These are phyloP conservation scores for Papiliotrema fonsecae DNA, from an alignment of 1,284 basidiomycete genomes.

Conservation along the genomic window DNA sequence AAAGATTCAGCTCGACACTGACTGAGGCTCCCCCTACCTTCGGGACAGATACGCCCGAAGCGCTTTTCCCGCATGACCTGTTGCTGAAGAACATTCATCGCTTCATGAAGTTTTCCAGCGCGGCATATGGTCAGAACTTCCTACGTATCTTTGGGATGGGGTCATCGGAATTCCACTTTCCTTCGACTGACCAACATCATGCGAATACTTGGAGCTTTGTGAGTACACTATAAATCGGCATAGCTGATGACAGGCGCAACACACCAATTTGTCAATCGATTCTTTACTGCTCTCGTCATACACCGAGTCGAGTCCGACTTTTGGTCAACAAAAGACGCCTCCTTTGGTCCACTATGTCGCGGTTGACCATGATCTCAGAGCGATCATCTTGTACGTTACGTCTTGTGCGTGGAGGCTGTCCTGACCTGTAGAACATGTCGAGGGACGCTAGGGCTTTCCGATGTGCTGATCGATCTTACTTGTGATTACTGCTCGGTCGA, in stretches of 20 bases:
- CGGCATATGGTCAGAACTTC: conserved; percentile 51
- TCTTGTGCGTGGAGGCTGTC: background rate
- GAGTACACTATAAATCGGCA: conserved; percentile 4
- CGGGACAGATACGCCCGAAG: conserved; percentile 15
- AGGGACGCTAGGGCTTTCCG: conserved; percentile 52
- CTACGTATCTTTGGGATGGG: conserved; percentile 52
- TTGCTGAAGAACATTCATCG: conserved; percentile 51
- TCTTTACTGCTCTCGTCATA: conserved; percentile 51
- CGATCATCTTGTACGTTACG: conserved; percentile 45
- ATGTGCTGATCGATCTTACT: conserved; percentile 54
- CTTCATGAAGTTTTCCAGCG: conserved; percentile 51
- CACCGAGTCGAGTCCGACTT: conserved; percentile 35
- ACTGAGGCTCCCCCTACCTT: background rate
- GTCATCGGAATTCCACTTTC: conserved; percentile 49
- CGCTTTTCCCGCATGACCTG: conserved; percentile 48
- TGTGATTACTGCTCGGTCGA: conserved; percentile 50
- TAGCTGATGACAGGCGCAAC: conserved; percentile 35
- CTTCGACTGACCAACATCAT: conserved; percentile 49
- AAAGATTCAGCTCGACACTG: no score
- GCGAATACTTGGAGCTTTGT: conserved; percentile 50
- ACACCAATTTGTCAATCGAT: conserved; percentile 52
- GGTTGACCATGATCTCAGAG: conserved; percentile 49
- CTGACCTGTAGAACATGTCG: conserved; percentile 46
- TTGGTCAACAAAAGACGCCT: conserved; percentile 41
- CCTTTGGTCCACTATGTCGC: conserved; percentile 51